These are phyloP conservation scores for Leersia perrieri DNA, from an alignment of 176 grass and related monocot genomes.

Conservation along the genomic window DNA sequence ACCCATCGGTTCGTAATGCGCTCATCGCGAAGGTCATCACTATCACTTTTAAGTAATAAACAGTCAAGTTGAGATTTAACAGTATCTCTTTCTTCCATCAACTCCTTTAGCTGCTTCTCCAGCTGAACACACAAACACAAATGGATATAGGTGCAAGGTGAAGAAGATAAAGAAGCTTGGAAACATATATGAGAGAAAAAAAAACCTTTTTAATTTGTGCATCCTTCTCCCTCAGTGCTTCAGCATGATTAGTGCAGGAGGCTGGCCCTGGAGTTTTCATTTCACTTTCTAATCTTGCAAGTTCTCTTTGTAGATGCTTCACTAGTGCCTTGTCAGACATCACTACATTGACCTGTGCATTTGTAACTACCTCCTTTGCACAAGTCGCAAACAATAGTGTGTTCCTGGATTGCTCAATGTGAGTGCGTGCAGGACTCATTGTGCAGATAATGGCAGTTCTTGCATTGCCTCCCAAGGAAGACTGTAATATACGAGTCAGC, in stretches of 20 bases:
- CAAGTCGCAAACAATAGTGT: conserved; percentile 92
- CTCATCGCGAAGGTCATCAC: conserved; percentile 40
- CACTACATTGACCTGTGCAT: conserved; percentile 92
- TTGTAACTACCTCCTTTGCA: conserved; percentile 85
- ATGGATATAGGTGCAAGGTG: not conserved
- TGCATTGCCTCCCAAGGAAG: conserved; percentile 79
- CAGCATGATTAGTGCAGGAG: conserved; percentile 46
- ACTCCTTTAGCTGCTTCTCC: conserved; percentile 77
- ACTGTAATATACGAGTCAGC: conserved; percentile 84
- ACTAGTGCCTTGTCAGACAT: conserved; percentile 94
- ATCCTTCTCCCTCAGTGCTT: conserved; percentile 75
- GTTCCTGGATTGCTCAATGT: conserved; percentile 91
- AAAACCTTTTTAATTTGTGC: conserved; percentile 78
- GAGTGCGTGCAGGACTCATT: conserved; percentile 83
- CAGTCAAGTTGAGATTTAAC: conserved; percentile 87
- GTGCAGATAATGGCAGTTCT: conserved; percentile 94
- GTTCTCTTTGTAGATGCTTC: conserved; percentile 84
- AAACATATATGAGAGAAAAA: not conserved
- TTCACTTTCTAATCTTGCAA: conserved; percentile 75
- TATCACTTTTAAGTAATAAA: conserved; percentile 67
- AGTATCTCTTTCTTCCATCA: conserved; percentile 83
- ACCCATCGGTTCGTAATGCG: conserved; percentile 71
- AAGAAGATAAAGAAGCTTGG: conserved; percentile 12
- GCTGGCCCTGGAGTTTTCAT: conserved; percentile 48
- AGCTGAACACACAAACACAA: conserved; percentile 39